Evolutionary conservation across 2,329 filamentous ascomycete species (phyloP).

Genomic region (Aureobasidium sp.): DNA sequence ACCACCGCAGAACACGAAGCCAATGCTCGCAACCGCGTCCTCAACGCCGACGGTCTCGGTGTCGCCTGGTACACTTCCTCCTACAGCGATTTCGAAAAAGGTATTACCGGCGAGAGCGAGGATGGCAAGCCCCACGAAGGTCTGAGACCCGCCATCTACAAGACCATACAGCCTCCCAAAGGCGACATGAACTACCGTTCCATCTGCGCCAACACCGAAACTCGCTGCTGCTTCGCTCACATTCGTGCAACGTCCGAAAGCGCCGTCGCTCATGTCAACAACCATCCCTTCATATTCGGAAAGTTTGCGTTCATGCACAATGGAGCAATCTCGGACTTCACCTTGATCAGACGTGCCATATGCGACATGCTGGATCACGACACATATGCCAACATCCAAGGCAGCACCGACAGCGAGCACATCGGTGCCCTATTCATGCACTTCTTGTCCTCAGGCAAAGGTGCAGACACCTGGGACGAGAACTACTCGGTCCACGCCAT

Average conservation of each 20-base stretch:
- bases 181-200: constrained; percentile 47
- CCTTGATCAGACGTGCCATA: constrained; percentile 38
- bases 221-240: constrained; percentile 43
- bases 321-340: constrained; percentile 41
- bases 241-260: constrained; percentile 43
- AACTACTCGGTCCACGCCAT: constrained; percentile 36
- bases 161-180: constrained; percentile 42
- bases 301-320: constrained; percentile 50
- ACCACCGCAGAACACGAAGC: constrained; percentile 35
- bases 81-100: constrained; percentile 32
- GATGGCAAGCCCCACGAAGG: constrained; percentile 25
- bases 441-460: constrained; percentile 32
- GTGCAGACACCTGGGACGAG: constrained; percentile 34
- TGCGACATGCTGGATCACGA: constrained; percentile 38
- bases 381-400: constrained; percentile 40
- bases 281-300: constrained; percentile 48
- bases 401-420: constrained; percentile 46
- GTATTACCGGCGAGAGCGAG: constrained; percentile 19
- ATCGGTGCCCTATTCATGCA: constrained; percentile 43
- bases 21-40: constrained; percentile 41
- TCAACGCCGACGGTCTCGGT: constrained; percentile 49
- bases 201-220: constrained; percentile 43
- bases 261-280: constrained; percentile 42
- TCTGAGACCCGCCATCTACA: constrained; percentile 43
- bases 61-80: constrained; percentile 45